Conservation (phyloP, 148 eudicot species). For the Rhododendron henanense region DNA sequence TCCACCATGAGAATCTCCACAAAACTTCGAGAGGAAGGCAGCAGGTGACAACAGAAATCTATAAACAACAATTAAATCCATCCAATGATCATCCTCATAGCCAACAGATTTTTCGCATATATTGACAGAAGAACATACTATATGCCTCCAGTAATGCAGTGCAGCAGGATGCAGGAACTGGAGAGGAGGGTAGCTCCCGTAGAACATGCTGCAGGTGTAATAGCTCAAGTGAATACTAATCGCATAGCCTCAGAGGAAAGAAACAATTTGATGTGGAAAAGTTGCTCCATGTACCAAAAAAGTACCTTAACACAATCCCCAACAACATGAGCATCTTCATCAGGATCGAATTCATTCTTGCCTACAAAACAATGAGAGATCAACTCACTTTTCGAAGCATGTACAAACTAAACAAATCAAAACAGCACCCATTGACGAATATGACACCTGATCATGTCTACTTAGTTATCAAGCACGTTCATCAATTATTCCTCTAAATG, state of each 20-base stretch:
- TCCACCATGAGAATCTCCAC: background rate
- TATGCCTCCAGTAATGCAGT: conserved; percentile 91
- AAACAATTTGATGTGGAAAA: background rate
- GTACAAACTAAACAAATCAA: too few species aligned
- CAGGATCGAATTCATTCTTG: conserved; percentile 72
- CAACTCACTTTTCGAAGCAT: background rate
- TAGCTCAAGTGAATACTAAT: conserved; percentile 5
- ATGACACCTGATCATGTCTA: too few species aligned
- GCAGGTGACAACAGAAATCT: too few species aligned
- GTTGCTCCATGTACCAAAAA: conserved; percentile 37
- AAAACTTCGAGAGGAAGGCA: background rate
- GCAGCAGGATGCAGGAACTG: conserved; percentile 99
- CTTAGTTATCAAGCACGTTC: too few species aligned
- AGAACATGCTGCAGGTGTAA: conserved; percentile 79
- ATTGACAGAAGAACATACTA: conserved; percentile 54
- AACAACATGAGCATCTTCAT: conserved; percentile 96
- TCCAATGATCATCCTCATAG: background rate
- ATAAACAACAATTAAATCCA: background rate
- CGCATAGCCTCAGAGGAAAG: too few species aligned
- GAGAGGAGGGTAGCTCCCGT: conserved; percentile 97
- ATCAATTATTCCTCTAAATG: too few species aligned
- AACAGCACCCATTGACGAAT: too few species aligned
- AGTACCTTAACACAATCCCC: conserved; percentile 97
- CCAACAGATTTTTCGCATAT: background rate
- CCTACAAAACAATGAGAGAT: conserved; percentile 43